phyloP scores from a whole-genome alignment of 441 rosid species.

The Manihot esculenta region DNA sequence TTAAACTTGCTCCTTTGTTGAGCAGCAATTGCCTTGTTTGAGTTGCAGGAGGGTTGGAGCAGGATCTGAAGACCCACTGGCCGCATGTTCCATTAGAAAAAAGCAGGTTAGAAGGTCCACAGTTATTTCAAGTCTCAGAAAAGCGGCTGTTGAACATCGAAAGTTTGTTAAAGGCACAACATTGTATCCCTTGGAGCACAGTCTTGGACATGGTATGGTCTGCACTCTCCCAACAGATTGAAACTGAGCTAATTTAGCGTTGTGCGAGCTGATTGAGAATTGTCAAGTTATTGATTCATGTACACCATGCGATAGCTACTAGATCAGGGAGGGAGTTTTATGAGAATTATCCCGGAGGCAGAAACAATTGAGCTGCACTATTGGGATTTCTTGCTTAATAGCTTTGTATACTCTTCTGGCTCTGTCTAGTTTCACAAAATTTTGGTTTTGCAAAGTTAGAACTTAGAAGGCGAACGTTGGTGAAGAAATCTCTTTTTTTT shows the following conservation, averaged over 20 bases:
- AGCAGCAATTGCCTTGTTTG: slow-evolving; percentile 3
- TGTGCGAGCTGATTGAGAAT: slow-evolving; percentile 15
- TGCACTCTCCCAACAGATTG: slow-evolving; percentile 51
- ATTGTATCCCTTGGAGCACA: slow-evolving; percentile 81
- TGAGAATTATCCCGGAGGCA: neutral
- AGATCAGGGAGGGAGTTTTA: slow-evolving; percentile 5
- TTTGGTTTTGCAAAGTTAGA: slow-evolving; percentile 2
- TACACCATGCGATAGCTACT: slow-evolving; percentile 3
- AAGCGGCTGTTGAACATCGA: slow-evolving; percentile 59
- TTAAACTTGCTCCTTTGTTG: slow-evolving; percentile 4
- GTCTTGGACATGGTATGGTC: slow-evolving; percentile 76
- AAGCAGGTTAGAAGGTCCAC: slow-evolving; percentile 41
- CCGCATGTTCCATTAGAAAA: slow-evolving; percentile 64
- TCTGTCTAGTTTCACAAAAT: neutral
- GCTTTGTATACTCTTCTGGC: neutral
- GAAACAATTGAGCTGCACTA: neutral
- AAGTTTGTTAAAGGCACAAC: slow-evolving; percentile 57
- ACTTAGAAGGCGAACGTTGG: neutral
- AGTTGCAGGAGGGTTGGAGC: slow-evolving; percentile 77
- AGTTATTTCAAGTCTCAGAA: slow-evolving; percentile 37
- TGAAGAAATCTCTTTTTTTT: neutral
- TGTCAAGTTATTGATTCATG: slow-evolving; percentile 19
- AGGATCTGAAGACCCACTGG: slow-evolving; percentile 57
- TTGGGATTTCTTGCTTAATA: neutral
- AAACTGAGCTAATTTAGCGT: slow-evolving; percentile 1